Evolutionary conservation across 169 alveolate species (phyloP), one percentile per base, ranked within the genome.

Genomic region (Eimeria praecox): DNA sequence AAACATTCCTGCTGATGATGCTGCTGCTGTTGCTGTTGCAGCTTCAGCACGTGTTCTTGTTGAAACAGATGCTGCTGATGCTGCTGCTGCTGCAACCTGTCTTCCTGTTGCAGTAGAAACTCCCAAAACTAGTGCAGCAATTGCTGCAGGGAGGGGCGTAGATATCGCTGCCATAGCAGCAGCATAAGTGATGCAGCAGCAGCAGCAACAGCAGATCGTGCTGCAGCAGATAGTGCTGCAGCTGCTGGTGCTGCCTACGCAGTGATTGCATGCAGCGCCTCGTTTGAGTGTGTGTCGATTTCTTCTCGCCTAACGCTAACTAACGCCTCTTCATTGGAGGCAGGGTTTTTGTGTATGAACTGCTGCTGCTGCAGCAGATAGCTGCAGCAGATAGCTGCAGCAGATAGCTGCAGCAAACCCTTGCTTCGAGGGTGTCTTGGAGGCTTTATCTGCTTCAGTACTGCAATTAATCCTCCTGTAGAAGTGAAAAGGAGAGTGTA

Each of bases 191-290:
- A 49, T 38, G 24, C 46, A 30, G n/a, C n/a, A 30, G 24, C 52
- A 73, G 44, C 52, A 30, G 85, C 85, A 35, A 30, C n/a, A n/a
- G n/a, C n/a, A n/a, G n/a, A n/a, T n/a, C n/a, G n/a, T 8, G 87
- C 56, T 16, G 52, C 85, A 27, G 44, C 44, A 16, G 85, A 35
- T 77, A 59, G 35, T 38, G 87, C 87, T 77, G 87, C 87, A 38
- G 87, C 87, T 77, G 87, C 59, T 77, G 87, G 62, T 77, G 54
- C 87, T 44, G 87, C 59, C 10, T 6, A 20, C 38, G 85, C 44
- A 27, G n/a, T 18, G n/a, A n/a, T 38, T 73, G 56, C 85, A 27
- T 27, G 38, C 33, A n/a, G 33, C 33, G 75, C 75, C 56, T 49
- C 56, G 56, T 22, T 73, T n/a, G 38, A 66, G 78, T n/a, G 46